Percentiles rank a stretch among this genome's conserved stretches.
Conservation (phyloP, 306 rosid species). For the Vigna radiata region DNA sequence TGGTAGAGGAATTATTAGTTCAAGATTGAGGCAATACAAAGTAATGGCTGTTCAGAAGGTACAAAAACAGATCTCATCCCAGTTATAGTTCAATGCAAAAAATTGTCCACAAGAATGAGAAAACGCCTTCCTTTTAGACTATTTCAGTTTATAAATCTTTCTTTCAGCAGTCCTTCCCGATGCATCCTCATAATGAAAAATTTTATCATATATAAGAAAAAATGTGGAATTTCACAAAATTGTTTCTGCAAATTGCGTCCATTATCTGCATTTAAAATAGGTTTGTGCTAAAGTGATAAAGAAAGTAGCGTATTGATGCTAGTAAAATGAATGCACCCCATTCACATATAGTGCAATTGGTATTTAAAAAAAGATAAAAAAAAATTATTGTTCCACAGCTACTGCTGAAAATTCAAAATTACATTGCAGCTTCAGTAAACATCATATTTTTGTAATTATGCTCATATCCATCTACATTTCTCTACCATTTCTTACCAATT, state of each 20-base stretch:
- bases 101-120: not conserved
- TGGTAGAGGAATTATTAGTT: not conserved
- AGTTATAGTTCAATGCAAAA: not conserved
- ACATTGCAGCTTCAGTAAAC: not conserved
- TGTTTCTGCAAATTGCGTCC: not conserved
- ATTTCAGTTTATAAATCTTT: not conserved
- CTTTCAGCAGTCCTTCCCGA: constrained; percentile 2
- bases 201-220: not conserved
- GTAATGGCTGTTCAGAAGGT: constrained; percentile 1
- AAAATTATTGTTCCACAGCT: not conserved
- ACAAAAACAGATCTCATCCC: not conserved
- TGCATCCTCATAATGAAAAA: not conserved
- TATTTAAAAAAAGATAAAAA: not conserved
- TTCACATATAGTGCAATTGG: not conserved
- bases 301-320: not conserved
- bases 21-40: not conserved
- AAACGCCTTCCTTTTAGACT: not conserved
- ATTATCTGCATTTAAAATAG: not conserved
- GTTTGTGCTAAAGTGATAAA: not conserved
- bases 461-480: not conserved
- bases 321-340: not conserved
- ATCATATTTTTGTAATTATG: not conserved
- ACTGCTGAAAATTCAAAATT: not conserved
- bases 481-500: not conserved
- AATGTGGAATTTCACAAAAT: not conserved